Conservation (phyloP, 2,329 filamentous ascomycete species). For the Celoporthe dispersa region DNA sequence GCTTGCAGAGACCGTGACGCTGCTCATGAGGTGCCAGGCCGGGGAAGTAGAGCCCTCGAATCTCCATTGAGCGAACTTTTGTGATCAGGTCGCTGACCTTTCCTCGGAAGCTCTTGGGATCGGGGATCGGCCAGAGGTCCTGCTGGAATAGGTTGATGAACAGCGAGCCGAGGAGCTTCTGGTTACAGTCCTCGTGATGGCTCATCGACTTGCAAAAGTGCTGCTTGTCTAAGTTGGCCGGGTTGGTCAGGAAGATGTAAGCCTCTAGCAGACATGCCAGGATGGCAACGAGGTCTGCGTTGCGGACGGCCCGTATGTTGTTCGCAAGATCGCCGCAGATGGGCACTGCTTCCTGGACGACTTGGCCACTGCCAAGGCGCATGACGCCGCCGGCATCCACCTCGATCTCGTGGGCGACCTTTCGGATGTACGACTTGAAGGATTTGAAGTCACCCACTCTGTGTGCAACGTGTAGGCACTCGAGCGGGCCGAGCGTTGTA, state of each 20-base stretch:
- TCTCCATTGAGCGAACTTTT: constrained; percentile 22
- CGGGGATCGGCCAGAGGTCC: constrained; percentile 25
- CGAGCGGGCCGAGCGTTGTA: constrained; percentile 6
- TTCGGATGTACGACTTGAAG: constrained; percentile 18
- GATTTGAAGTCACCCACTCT: constrained; percentile 28
- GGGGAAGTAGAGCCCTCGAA: constrained; percentile 23
- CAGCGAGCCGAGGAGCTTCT: constrained; percentile 28
- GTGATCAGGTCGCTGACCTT: constrained; percentile 15
- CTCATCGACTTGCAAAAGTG: constrained; percentile 25
- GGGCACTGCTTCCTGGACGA: constrained; percentile 11
- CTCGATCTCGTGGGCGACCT: constrained; percentile 21
- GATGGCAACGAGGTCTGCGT: constrained; percentile 11
- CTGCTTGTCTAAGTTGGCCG: constrained; percentile 1
- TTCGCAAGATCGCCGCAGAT: constrained; percentile 11
- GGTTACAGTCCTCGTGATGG: constrained; percentile 25
- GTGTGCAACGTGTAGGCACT: constrained; percentile 21
- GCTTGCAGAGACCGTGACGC: constrained; percentile 22
- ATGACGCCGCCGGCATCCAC: constrained; percentile 11
- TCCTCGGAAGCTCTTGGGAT: constrained; percentile 13
- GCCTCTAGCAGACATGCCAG: constrained; percentile 15
- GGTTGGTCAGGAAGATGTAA: constrained; percentile 19
- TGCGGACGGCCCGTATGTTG: constrained; percentile 16
- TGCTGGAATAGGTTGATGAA: constrained; percentile 24
- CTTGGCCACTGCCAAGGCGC: constrained; percentile 9
- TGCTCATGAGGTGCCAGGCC: constrained; percentile 24